Conservation (phyloP, 176 grass and related monocot genomes). For the Cenchrus americanus region DNA sequence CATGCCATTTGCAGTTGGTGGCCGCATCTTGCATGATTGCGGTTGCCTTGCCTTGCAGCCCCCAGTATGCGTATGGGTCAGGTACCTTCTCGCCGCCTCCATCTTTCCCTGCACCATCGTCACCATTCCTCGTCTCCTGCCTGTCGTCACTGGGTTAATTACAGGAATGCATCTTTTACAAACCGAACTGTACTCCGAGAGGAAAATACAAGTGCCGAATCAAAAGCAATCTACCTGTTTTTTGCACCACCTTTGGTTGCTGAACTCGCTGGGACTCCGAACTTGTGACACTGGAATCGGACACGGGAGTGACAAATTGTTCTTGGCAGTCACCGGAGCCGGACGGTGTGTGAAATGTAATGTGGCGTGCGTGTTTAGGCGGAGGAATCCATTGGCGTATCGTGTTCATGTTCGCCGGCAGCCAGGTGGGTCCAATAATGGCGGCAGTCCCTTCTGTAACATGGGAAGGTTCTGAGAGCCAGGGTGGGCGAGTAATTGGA, state of each 20-base stretch:
- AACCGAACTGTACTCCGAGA: too few relatives aligned
- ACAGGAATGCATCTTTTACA: neutral
- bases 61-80: conserved; percentile 5
- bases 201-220: too few relatives aligned
- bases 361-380: neutral
- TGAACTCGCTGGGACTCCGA: neutral
- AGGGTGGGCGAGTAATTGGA: conserved; percentile 39
- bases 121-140: too few relatives aligned
- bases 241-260: neutral
- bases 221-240: neutral
- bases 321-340: neutral
- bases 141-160: neutral
- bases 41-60: neutral
- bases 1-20: conserved; percentile 48
- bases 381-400: conserved; percentile 21
- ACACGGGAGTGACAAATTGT: neutral
- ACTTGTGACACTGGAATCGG: neutral
- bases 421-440: conserved; percentile 48
- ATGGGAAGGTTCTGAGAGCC: conserved; percentile 68
- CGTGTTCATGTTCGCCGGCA: conserved; percentile 36
- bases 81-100: conserved; percentile 32
- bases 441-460: conserved; percentile 40
- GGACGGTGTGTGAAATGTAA: neutral
- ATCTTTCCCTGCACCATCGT: neutral
- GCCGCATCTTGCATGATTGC: conserved; percentile 50